Base-by-base conservation (phyloP, 148 eudicot genomes). In the Chenopodium album region DNA sequence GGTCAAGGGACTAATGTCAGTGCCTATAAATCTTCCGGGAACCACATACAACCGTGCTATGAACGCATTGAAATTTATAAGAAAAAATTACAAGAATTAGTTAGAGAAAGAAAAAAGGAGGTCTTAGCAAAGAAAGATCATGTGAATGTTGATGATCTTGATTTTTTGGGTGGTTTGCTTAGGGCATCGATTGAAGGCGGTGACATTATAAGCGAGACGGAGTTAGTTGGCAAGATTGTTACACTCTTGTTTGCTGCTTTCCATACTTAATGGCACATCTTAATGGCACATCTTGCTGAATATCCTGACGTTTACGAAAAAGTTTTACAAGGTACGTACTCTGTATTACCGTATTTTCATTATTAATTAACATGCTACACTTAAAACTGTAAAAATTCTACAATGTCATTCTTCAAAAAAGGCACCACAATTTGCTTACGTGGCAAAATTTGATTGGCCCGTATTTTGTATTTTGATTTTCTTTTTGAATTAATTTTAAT, bases 271-370 rank as follows among this genome's bases (percentile, higher is more conserved):
- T 23, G 23, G 23, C 23, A 23, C 23, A 23, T 23, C 80, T 7
- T 66, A n/a, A 22, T 77, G 6, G 67, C 34, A 7, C 50, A 37
- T 28, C 71, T 77, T 32, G 72, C 72, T 22, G 56, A 77, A 64
- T 44, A 63, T 77, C 80, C 80, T 77, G 9, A 63, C 2, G 50
- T 77, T 44, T 64, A 77, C 13, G 72, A 31, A 9, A 77, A 37
- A 14, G 80, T 77, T 77, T 64, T 77, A 6, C 72, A 77, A 64
- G 80, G 80, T 65, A 31, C 32, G 29, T 28, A 28, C 29, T 28
- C 29, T 28, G 29, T 28, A 28, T 28, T 28, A 28, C 29, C 0
- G 29, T 28, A 28, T 28, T 28, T 28, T 0, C 29, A 28, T 28
- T 28, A 0, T 28, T 28, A 28, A 28, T 28, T 28, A 28, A 28